Evolutionary conservation across 495 filamentous ascomycete species (phyloP).

Genomic region (Paragyromitra xinjiangensis): DNA sequence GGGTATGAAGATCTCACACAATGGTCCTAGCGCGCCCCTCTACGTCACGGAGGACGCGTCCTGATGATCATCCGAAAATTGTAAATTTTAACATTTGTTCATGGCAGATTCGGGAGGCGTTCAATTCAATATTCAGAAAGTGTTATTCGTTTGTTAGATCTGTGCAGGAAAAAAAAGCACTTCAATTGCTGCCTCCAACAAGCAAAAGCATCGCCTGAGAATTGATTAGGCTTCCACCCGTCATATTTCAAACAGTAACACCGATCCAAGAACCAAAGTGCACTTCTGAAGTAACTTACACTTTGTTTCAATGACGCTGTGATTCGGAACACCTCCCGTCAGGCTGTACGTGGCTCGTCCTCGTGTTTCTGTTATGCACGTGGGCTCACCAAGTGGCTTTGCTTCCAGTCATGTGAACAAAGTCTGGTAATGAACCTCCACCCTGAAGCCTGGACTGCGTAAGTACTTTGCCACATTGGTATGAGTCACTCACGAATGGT

Average conservation of each 20-base stretch:
- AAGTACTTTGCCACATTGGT: not conserved
- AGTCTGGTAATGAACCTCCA: not conserved
- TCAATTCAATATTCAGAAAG: not conserved
- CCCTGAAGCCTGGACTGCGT: not conserved
- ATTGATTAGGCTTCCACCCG: not conserved
- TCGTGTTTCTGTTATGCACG: not conserved
- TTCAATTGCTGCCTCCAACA: not conserved
- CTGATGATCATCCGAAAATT: slow-evolving; percentile 52
- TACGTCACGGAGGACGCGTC: slow-evolving; percentile 49
- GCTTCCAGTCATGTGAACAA: slow-evolving; percentile 22
- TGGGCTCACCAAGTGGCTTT: not conserved
- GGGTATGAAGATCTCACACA: slow-evolving; percentile 27
- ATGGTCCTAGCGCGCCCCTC: slow-evolving; percentile 15
- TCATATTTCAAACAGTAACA: not conserved
- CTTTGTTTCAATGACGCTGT: slow-evolving; percentile 1
- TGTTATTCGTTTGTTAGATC: not conserved
- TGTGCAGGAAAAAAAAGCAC: not conserved
- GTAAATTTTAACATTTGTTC: slow-evolving; percentile 11
- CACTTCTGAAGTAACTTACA: not conserved
- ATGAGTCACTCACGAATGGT: not conserved
- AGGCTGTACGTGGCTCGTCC: slow-evolving; percentile 7
- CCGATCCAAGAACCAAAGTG: not conserved
- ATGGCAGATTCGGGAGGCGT: not conserved
- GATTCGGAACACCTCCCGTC: not conserved
- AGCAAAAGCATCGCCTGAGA: not conserved